These are phyloP conservation scores for Tetrahymena elliotti DNA, from an alignment of 73 alveolate species.

Conservation along the genomic window DNA sequence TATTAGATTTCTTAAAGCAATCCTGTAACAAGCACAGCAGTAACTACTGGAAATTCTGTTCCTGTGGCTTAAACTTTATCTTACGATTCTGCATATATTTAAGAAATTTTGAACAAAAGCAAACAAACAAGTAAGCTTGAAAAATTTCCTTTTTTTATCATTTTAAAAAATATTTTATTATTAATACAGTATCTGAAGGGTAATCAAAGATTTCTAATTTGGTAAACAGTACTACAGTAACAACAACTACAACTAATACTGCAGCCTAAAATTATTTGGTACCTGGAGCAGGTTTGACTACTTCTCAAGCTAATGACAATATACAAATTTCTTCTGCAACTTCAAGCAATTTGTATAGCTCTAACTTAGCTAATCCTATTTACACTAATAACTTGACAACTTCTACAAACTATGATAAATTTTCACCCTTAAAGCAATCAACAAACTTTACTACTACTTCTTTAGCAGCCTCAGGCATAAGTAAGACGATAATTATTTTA, in stretches of 20 bases:
- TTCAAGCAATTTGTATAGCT: background rate
- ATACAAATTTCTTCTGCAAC: background rate
- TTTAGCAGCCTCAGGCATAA: background rate
- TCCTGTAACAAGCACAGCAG: background rate
- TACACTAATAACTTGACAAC: background rate
- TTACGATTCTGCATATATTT: background rate
- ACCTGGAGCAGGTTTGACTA: background rate
- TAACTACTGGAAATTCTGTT: background rate
- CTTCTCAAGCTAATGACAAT: background rate
- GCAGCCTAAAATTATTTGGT: background rate
- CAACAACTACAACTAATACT: too few relatives aligned
- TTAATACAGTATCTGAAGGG: background rate
- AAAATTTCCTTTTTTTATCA: too few relatives aligned
- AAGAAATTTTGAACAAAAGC: background rate
- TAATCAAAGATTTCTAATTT: background rate
- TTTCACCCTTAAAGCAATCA: background rate
- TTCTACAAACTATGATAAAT: background rate
- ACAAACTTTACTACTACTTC: background rate
- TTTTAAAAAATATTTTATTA: too few relatives aligned
- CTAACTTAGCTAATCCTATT: background rate
- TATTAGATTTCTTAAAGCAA: background rate
- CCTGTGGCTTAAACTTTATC: background rate
- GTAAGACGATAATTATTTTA: background rate
- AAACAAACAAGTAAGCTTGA: background rate
- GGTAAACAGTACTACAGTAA: background rate